Evolutionary conservation across 148 eudicot genomes (phyloP), one percentile per base, ranked within the genome.

Genomic region (Oxyria digyna): DNA sequence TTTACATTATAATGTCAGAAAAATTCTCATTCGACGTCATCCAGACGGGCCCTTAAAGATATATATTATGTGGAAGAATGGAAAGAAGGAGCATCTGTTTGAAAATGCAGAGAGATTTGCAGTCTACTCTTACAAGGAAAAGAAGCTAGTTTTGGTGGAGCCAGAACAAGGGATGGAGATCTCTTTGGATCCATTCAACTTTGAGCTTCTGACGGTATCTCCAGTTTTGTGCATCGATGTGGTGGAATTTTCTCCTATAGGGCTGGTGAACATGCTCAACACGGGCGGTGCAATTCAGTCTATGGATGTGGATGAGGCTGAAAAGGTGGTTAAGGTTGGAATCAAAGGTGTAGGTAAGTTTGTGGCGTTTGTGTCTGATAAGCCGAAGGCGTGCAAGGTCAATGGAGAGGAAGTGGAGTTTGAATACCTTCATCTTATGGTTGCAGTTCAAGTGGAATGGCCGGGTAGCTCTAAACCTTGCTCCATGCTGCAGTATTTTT

Each of bases 11-110:
- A n/a, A n/a, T n/a, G n/a, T n/a, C n/a, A n/a, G n/a, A n/a, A n/a
- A n/a, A n/a, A n/a, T n/a, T n/a, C n/a, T n/a, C n/a, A n/a, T n/a
- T n/a, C n/a, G n/a, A n/a, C n/a, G n/a, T n/a, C n/a, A n/a, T n/a
- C n/a, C n/a, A n/a, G n/a, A n/a, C n/a, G n/a, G n/a, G n/a, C n/a
- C n/a, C n/a, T n/a, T n/a, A n/a, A n/a, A n/a, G n/a, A n/a, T n/a
- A n/a, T n/a, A 92, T 68, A 74, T 92, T 0, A 96, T 89, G 73
- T 92, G 98, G 98, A 71, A 42, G 17, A 87, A 83, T 3, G 96
- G 89, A 21, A 75, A 85, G 55, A 77, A 77, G 24, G 83, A 86
- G 42, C 78, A 81, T 63, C 57, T 82, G 8, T 32, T 80, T 1
- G 76, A 79, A 43, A 79, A 77, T 20, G 81, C 76, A 6, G 62